phyloP scores from a whole-genome alignment of 2,329 filamentous ascomycete species.

The Fusarium nematophilum region DNA sequence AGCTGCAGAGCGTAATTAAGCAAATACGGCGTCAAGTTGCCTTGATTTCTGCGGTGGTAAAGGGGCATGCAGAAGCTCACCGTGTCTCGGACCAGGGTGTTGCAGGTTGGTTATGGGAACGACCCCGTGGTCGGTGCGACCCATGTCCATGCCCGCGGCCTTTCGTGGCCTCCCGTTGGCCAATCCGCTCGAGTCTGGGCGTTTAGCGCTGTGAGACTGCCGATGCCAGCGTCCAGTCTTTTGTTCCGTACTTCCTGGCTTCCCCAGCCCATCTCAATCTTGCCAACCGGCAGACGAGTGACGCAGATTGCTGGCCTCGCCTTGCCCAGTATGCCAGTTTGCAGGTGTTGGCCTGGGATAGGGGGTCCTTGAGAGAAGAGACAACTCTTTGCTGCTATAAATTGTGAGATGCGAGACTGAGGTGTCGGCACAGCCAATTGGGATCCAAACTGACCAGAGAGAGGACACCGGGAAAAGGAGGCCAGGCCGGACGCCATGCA shows the following conservation, averaged over 20 bases:
- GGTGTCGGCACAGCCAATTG: constrained; percentile 4
- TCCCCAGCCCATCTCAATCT: constrained; percentile 7
- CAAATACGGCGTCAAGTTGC: constrained; percentile 30
- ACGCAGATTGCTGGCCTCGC: constrained; percentile 24
- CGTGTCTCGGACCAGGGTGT: constrained; percentile 39
- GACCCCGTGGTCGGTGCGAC: constrained; percentile 44
- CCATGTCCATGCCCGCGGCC: constrained; percentile 35
- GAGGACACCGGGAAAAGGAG: constrained; percentile 4
- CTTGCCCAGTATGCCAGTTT: neutral
- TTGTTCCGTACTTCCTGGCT: too few relatives aligned
- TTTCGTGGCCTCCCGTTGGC: constrained; percentile 23
- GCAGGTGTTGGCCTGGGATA: neutral
- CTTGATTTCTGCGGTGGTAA: constrained; percentile 44
- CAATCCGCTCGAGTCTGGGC: constrained; percentile 21
- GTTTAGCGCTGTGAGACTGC: constrained; percentile 39
- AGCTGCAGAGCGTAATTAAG: constrained; percentile 42
- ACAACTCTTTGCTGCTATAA: constrained; percentile 8
- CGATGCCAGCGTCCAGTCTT: constrained; percentile 24
- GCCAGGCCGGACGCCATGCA: constrained; percentile 6
- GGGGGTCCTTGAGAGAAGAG: constrained; percentile 11
- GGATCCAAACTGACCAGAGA: neutral
- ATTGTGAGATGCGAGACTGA: constrained; percentile 26
- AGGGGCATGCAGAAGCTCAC: constrained; percentile 46
- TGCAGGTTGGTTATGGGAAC: constrained; percentile 32
- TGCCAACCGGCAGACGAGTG: neutral